Evolutionary conservation across 2,329 filamentous ascomycete species (phyloP).

Genomic region (Aureobasidium sp.): DNA sequence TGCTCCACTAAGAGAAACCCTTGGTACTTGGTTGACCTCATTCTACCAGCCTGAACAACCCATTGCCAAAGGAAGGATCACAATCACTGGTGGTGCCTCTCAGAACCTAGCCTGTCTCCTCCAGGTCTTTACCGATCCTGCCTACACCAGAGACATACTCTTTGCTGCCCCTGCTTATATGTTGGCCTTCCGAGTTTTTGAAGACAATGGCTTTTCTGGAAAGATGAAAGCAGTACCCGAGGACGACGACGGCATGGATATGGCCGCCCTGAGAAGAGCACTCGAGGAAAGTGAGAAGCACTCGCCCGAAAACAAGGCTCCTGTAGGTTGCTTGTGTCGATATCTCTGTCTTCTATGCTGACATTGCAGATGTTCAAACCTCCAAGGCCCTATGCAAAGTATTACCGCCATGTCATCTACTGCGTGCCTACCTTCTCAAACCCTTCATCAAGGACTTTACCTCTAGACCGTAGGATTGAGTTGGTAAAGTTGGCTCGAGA

Average conservation of each 20-base stretch:
- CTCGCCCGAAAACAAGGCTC: constrained; percentile 14
- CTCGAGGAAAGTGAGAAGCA: constrained; percentile 43
- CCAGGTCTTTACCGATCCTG: constrained; percentile 71
- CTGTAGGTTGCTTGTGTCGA: neutral
- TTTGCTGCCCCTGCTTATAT: constrained; percentile 76
- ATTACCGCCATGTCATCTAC: constrained; percentile 84
- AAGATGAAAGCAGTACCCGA: constrained; percentile 64
- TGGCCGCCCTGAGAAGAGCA: constrained; percentile 49
- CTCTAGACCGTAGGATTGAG: constrained; percentile 53
- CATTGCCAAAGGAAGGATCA: constrained; percentile 53
- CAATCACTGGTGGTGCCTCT: constrained; percentile 76
- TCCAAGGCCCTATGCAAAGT: constrained; percentile 55
- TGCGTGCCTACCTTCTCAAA: constrained; percentile 83
- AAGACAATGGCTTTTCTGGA: constrained; percentile 63
- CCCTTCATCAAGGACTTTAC: constrained; percentile 78
- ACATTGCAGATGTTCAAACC: constrained; percentile 46
- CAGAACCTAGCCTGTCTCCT: constrained; percentile 73
- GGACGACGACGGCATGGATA: constrained; percentile 67
- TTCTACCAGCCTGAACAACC: constrained; percentile 47
- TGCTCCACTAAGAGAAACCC: constrained; percentile 55
- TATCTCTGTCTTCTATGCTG: neutral
- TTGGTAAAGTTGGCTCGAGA: constrained; percentile 70
- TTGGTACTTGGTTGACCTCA: constrained; percentile 61
- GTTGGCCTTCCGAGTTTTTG: constrained; percentile 76
- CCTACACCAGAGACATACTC: constrained; percentile 68